Percentiles rank a stretch among this genome's conserved stretches.
phyloP scores from a whole-genome alignment of 2,329 filamentous ascomycete genomes.

The Coniella vitis region DNA sequence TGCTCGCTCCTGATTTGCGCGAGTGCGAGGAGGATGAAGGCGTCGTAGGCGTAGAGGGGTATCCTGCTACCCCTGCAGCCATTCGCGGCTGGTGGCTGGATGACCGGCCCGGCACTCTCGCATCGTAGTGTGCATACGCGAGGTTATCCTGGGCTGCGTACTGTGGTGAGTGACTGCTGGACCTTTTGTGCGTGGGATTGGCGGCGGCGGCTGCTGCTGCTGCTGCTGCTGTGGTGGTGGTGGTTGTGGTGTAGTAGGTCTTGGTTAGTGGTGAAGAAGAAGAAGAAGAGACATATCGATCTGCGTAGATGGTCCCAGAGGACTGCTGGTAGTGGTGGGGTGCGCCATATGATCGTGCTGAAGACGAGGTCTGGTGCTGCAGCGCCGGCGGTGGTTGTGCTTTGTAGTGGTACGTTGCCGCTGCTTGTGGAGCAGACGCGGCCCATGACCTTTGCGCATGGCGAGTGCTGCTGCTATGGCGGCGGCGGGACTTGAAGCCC shows the following conservation, averaged over 20 bases:
- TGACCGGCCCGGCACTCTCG: not conserved
- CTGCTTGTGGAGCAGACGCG: not conserved
- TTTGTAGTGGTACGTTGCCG: not conserved
- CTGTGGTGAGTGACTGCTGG: not conserved
- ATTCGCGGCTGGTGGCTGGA: too few relatives aligned
- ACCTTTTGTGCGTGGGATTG: not conserved
- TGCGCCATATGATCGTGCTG: too few relatives aligned
- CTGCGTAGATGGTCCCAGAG: not conserved
- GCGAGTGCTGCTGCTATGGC: not conserved
- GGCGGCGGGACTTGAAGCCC: not conserved
- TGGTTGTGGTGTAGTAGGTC: not conserved
- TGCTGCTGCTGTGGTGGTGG: too few relatives aligned
- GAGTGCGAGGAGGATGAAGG: conserved; percentile 1
- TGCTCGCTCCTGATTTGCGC: not conserved
- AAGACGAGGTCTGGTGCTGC: too few relatives aligned
- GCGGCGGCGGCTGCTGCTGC: not conserved
- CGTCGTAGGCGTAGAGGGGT: not conserved
- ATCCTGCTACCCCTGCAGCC: too few relatives aligned
- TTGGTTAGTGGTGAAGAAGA: not conserved
- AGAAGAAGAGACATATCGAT: not conserved
- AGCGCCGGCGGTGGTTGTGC: too few relatives aligned
- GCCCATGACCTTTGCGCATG: not conserved
- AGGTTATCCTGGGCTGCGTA: not conserved
- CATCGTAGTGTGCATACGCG: not conserved
- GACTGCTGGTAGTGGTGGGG: too few relatives aligned